These are phyloP conservation scores for Naegleria fowleri DNA, from an alignment of 208 protist genomes.

Conservation along the genomic window DNA sequence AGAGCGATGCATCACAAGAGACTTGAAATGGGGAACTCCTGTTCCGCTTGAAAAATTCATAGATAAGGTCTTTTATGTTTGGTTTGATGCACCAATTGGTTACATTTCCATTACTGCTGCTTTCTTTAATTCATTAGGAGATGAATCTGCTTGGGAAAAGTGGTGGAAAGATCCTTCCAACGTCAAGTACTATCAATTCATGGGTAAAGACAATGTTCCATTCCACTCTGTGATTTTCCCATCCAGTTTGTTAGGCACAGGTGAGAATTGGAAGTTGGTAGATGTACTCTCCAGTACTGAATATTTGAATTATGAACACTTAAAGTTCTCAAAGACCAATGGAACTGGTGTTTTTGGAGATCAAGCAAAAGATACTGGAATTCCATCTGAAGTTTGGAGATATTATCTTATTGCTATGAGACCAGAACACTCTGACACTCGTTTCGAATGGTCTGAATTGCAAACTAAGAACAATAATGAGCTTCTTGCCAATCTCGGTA, in stretches of 20 bases:
- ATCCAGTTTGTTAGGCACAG: constrained; percentile 52
- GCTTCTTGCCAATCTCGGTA: constrained; percentile 64
- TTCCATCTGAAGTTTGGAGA: constrained; percentile 58
- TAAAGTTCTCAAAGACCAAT: constrained; percentile 64
- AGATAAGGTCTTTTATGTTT: constrained; percentile 70
- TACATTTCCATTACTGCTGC: constrained; percentile 70
- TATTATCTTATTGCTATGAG: constrained; percentile 67
- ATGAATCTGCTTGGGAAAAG: constrained; percentile 32
- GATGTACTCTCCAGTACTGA: constrained; percentile 59
- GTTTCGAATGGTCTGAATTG: constrained; percentile 62
- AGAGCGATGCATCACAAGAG: constrained; percentile 66
- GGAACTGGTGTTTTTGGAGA: constrained; percentile 69
- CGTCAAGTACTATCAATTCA: constrained; percentile 66
- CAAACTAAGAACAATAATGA: constrained; percentile 53
- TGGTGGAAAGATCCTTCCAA: constrained; percentile 67
- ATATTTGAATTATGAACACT: constrained; percentile 71
- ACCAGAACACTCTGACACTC: constrained; percentile 53
- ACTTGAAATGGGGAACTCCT: constrained; percentile 70
- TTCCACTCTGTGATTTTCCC: constrained; percentile 79
- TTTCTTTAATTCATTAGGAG: constrained; percentile 58
- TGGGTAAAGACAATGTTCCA: constrained; percentile 77
- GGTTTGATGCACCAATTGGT: constrained; percentile 77
- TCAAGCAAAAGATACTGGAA: constrained; percentile 50
- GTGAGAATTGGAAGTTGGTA: constrained; percentile 52
- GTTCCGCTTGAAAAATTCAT: constrained; percentile 47